These are phyloP conservation scores for Brassica carinata DNA, from an alignment of 345 rosid genomes.

Conservation along the genomic window DNA sequence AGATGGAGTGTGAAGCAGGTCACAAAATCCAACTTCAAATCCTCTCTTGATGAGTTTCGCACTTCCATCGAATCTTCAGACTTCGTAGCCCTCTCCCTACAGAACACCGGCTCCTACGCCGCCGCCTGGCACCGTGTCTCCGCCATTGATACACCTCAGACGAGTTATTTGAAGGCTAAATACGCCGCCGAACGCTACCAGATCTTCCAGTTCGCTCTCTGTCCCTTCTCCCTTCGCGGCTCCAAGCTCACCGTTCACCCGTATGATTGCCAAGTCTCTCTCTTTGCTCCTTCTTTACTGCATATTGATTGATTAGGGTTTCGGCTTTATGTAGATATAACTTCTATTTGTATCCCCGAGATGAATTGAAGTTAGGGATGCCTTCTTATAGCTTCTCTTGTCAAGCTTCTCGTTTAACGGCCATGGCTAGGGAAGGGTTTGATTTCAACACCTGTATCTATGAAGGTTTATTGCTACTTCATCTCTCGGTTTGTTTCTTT, in stretches of 20 bases:
- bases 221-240: constrained; percentile 64
- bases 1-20: constrained; percentile 68
- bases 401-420: constrained; percentile 63
- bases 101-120: constrained; percentile 69
- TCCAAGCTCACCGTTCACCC: constrained; percentile 65
- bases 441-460: constrained; percentile 87
- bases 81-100: constrained; percentile 69
- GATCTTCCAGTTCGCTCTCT: constrained; percentile 75
- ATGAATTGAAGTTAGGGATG: constrained; percentile 72
- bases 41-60: constrained; percentile 51
- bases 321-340: constrained; percentile 59
- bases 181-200: constrained; percentile 74
- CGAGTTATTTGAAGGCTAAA: constrained; percentile 74
- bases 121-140: constrained; percentile 84
- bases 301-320: constrained; percentile 15
- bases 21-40: constrained; percentile 63
- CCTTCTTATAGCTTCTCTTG: constrained; percentile 87
- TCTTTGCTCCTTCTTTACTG: neutral
- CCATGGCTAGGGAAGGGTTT: constrained; percentile 84
- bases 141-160: constrained; percentile 64
- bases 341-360: constrained; percentile 86
- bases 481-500: constrained; percentile 4
- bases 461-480: constrained; percentile 51
- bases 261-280: constrained; percentile 39
- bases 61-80: constrained; percentile 61